Conservation (phyloP, 2,329 filamentous ascomycete genomes). For the Penicillium sp. region DNA sequence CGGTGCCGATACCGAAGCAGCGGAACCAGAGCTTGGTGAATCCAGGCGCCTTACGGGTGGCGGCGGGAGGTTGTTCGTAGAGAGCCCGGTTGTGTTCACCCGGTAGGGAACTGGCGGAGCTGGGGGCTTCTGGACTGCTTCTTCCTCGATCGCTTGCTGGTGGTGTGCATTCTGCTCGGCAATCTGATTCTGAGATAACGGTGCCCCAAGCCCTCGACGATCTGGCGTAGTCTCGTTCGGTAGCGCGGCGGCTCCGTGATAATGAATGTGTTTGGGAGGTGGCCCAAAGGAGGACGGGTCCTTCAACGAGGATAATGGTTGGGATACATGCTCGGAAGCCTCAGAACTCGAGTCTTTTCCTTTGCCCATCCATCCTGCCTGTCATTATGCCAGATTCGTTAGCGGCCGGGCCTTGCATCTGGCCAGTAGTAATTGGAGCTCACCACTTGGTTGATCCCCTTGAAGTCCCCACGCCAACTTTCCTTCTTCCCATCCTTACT, state of each 20-base stretch:
- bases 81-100: conserved; percentile 69
- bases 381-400: conserved; percentile 11
- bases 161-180: conserved; percentile 33
- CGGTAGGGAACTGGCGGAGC: conserved; percentile 67
- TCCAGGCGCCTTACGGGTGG: conserved; percentile 61
- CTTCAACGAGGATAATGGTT: conserved; percentile 69
- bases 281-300: conserved; percentile 79
- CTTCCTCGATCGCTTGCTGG: conserved; percentile 35
- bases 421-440: conserved; percentile 21
- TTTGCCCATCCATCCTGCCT: conserved; percentile 63
- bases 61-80: conserved; percentile 68
- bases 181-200: conserved; percentile 44
- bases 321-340: conserved; percentile 54
- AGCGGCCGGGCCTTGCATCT: conserved; percentile 13
- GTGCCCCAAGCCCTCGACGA: conserved; percentile 46
- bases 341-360: conserved; percentile 51
- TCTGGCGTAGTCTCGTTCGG: conserved; percentile 50
- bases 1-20: conserved; percentile 9
- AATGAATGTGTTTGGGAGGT: conserved; percentile 68
- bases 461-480: conserved; percentile 59
- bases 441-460: conserved; percentile 60
- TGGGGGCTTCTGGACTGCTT: conserved; percentile 38
- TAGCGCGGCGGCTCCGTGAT: conserved; percentile 49
- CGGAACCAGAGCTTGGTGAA: conserved; percentile 30
- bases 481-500: conserved; percentile 55